Evolutionary conservation across 1,139 yeast species (phyloP), one percentile per base, ranked within the genome.

Genomic region (Saccharomyces hybrid): DNA sequence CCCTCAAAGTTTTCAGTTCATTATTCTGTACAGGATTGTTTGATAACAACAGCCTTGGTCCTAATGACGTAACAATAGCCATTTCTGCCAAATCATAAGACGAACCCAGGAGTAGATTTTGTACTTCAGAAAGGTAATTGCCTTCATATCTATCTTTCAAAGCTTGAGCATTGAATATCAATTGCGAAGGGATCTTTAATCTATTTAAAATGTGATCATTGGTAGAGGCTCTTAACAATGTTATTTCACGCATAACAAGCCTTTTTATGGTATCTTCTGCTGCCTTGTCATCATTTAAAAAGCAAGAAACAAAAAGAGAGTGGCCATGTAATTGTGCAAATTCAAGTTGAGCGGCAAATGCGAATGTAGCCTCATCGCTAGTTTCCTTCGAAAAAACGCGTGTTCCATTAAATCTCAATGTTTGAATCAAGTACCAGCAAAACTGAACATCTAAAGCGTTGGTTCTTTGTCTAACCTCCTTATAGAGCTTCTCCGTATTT

Each of bases 41-140:
- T 20, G 44, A 38, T 38, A 38, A 20, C 26, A 38, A 20, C 13
- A 38, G 44, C 13, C 44, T 38, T 38, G 44, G 44, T 4, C 44
- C 44, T 25, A 38, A 20, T 14, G 75, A 68, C 3, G 72, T 64
- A 2, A 82, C 64, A 4, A 88, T 73, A 0, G 81, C 73, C 1
- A 71, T 68, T 62, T 88, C 95, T 0, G 96, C 96, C 48, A 80
- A 82, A 1, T 72, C 74, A 75, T 81, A 81, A 51, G 78, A 68
- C 14, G 73, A 73, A 0, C 96, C 96, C n/a, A 74, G 75, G 2
- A 88, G 69, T 50, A 86, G 77, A 25, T 84, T 80, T 50, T 77
- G 74, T 2, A 84, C 81, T 59, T 89, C 91, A 8, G 77, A 74
- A 73, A 83, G 75, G 59, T 73, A 77, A 52, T 85, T 79, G 2